These are phyloP conservation scores for Yamadazyma conglobata DNA, from an alignment of 1,139 yeast genomes.

Conservation along the genomic window DNA sequence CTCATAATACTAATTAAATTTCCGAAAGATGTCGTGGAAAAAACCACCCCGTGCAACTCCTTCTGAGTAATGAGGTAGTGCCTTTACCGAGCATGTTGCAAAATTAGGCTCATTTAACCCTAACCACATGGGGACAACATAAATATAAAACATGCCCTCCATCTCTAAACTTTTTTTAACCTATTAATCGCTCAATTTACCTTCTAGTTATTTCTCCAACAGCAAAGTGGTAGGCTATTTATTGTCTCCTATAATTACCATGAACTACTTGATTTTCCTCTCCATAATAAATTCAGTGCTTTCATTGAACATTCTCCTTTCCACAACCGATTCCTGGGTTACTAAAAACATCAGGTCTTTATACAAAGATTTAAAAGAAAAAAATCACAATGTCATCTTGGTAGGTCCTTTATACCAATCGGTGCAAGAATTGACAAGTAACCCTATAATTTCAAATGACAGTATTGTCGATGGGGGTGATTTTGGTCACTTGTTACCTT, in stretches of 20 bases:
- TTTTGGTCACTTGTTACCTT: slow-evolving; percentile 31
- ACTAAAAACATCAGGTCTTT: slow-evolving; percentile 31
- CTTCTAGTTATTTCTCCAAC: no score
- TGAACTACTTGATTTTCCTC: slow-evolving; percentile 1
- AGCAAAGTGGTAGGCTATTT: background rate
- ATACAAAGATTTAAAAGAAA: slow-evolving; percentile 22
- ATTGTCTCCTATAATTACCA: background rate
- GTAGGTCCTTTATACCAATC: slow-evolving; percentile 32
- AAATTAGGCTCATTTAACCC: no score
- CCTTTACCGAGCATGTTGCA: no score
- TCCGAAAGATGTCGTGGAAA: no score
- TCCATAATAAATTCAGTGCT: background rate
- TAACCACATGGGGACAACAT: no score
- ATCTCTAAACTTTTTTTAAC: no score
- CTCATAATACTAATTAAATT: no score
- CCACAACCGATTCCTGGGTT: slow-evolving; percentile 43
- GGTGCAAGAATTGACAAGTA: slow-evolving; percentile 4
- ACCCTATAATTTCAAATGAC: slow-evolving; percentile 2
- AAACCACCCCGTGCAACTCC: no score
- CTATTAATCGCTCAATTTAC: no score
- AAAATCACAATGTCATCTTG: slow-evolving; percentile 29
- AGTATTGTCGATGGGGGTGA: slow-evolving; percentile 29
- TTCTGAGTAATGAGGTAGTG: no score
- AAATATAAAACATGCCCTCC: no score
- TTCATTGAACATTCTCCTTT: slow-evolving; percentile 27